Conservation (phyloP, 352 stramenopile genomes). For the Pythium scleroteichum region DNA sequence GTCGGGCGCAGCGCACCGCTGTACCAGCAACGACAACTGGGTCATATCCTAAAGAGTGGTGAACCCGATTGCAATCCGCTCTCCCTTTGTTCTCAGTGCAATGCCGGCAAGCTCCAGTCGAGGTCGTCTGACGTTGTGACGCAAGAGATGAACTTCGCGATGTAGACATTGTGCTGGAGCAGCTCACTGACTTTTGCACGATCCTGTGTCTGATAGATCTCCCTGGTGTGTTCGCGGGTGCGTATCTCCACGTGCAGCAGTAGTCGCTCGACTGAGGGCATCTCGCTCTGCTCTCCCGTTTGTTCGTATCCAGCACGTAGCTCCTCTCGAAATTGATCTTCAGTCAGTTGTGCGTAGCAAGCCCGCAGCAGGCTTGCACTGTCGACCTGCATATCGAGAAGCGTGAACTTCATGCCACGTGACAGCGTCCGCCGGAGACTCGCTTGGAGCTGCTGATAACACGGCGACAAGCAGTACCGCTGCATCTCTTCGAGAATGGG, state of each 20-base stretch:
- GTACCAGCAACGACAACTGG: too few relatives aligned
- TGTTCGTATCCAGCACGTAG: background rate
- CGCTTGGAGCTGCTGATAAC: conserved; percentile 9
- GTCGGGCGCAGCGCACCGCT: too few relatives aligned
- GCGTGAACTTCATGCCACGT: background rate
- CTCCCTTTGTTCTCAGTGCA: conserved; percentile 14
- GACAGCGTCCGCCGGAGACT: background rate
- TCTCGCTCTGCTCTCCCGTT: background rate
- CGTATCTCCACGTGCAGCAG: conserved; percentile 23
- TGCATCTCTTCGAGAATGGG: conserved; percentile 6
- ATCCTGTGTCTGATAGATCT: background rate
- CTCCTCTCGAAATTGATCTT: conserved; percentile 9
- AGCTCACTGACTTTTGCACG: background rate
- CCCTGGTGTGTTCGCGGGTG: conserved; percentile 2
- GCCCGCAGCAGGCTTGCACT: conserved; percentile 8
- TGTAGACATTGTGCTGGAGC: conserved; percentile 18
- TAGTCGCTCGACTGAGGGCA: conserved; percentile 14
- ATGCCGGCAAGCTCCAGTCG: conserved; percentile 23
- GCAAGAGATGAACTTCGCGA: conserved; percentile 12
- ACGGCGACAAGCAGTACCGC: conserved; percentile 17
- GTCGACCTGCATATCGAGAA: conserved; percentile 7
- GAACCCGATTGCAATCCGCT: background rate
- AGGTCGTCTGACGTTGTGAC: conserved; percentile 15
- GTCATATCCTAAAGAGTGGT: too few relatives aligned
- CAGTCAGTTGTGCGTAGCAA: conserved; percentile 14